These are phyloP conservation scores for Clavulina sp. DNA, from an alignment of 768 basidiomycete genomes.

Conservation along the genomic window DNA sequence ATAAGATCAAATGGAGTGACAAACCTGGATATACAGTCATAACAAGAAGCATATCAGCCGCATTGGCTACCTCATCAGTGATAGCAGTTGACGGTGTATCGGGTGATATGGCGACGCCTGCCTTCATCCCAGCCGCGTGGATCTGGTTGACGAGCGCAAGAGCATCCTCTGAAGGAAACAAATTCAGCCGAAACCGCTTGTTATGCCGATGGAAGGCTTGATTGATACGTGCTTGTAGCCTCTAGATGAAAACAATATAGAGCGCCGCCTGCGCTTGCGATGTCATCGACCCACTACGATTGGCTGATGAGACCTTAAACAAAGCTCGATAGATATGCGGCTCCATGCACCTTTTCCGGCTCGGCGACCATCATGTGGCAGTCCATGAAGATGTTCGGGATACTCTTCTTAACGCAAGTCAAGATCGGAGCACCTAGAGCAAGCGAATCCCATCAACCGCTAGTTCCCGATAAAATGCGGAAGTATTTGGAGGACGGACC, in stretches of 20 bases:
- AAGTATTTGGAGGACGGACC: conserved; percentile 31
- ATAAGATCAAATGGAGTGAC: neutral
- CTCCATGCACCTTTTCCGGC: conserved; percentile 54
- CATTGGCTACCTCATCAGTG: conserved; percentile 63
- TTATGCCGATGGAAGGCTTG: neutral
- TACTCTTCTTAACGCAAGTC: conserved; percentile 62
- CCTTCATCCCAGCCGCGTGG: conserved; percentile 72
- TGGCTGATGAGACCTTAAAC: neutral
- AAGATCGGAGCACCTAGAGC: conserved; percentile 68
- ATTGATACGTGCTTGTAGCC: conserved; percentile 49
- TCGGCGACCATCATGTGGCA: conserved; percentile 99
- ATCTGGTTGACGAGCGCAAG: conserved; percentile 64
- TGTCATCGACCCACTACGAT: conserved; percentile 81
- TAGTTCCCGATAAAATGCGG: neutral
- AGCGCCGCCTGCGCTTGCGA: conserved; percentile 87
- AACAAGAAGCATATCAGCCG: conserved; percentile 20
- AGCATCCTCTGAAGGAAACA: conserved; percentile 38
- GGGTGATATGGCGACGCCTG: conserved; percentile 92
- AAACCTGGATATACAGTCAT: conserved; percentile 8
- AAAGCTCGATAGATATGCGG: neutral
- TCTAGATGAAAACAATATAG: conserved; percentile 96
- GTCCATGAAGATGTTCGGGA: conserved; percentile 97
- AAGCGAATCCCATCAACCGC: no score
- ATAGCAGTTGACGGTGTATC: conserved; percentile 81
- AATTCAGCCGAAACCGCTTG: neutral